These are phyloP conservation scores for Aspergillus eucalypticola DNA, from an alignment of 2,329 filamentous ascomycete species.

Conservation along the genomic window DNA sequence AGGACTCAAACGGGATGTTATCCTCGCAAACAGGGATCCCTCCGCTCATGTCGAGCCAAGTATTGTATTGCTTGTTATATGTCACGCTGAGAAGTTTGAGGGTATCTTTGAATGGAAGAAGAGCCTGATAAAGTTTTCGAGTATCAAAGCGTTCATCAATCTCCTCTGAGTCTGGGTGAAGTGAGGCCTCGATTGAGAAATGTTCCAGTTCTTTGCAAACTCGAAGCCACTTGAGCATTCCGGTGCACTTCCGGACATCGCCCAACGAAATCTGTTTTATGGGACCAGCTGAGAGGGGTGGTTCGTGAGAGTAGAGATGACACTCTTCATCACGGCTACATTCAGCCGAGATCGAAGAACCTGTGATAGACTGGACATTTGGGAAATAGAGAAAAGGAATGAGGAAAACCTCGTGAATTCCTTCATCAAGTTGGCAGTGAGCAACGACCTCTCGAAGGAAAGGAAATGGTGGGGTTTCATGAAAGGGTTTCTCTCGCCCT, in stretches of 20 bases:
- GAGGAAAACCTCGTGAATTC: neutral
- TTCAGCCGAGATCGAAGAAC: neutral
- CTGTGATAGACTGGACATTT: neutral
- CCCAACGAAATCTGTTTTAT: neutral
- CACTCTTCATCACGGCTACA: too few species aligned
- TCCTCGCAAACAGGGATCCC: neutral
- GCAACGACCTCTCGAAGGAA: neutral
- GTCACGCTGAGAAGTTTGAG: neutral
- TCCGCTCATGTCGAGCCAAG: neutral
- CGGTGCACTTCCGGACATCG: neutral
- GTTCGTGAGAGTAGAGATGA: too few species aligned
- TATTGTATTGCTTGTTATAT: neutral
- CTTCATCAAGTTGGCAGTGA: neutral
- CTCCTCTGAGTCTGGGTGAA: neutral
- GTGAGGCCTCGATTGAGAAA: neutral
- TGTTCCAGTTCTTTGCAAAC: neutral
- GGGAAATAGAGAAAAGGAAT: slow-evolving; percentile 7
- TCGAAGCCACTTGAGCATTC: neutral
- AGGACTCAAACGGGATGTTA: neutral
- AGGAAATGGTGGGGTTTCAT: neutral
- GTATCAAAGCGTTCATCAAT: neutral
- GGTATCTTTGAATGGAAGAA: neutral
- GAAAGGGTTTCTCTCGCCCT: neutral
- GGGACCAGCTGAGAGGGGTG: neutral
- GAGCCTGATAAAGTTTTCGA: neutral